phyloP scores from a whole-genome alignment of 2,329 filamentous ascomycete species.

The Gyromitra esculenta region DNA sequence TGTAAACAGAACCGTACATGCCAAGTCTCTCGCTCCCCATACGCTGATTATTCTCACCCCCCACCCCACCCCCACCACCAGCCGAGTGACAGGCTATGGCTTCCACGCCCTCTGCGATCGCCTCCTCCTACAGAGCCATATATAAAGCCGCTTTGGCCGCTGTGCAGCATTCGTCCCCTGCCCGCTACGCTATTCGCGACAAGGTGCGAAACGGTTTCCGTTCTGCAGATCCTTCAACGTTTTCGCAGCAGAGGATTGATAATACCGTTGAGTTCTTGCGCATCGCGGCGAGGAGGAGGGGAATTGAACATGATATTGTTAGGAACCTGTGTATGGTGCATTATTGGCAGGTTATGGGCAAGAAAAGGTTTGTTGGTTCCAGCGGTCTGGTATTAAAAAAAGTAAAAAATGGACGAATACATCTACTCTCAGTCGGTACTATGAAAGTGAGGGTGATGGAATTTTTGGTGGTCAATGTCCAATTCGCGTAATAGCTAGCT shows the following conservation, averaged over 20 bases:
- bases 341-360: slow-evolving; percentile 61
- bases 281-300: slow-evolving; percentile 70
- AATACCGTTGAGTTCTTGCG: slow-evolving; percentile 77
- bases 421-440: slow-evolving; percentile 20
- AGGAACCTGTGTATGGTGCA: slow-evolving; percentile 72
- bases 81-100: slow-evolving; percentile 13
- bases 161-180: slow-evolving; percentile 75
- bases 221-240: slow-evolving; percentile 62
- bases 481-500: not conserved
- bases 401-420: not conserved
- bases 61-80: not conserved
- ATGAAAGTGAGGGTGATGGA: too few relatives aligned
- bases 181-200: slow-evolving; percentile 71
- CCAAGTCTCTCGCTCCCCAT: not conserved
- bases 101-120: slow-evolving; percentile 62
- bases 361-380: slow-evolving; percentile 34
- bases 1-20: not conserved
- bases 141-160: slow-evolving; percentile 74
- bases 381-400: not conserved
- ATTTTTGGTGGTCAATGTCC: too few relatives aligned
- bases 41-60: too few relatives aligned
- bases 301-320: slow-evolving; percentile 76
- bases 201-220: slow-evolving; percentile 70
- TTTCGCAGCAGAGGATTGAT: slow-evolving; percentile 67
- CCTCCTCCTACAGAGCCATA: slow-evolving; percentile 75